phyloP scores from a whole-genome alignment of 768 basidiomycete genomes.

The Lentinula sp. region DNA sequence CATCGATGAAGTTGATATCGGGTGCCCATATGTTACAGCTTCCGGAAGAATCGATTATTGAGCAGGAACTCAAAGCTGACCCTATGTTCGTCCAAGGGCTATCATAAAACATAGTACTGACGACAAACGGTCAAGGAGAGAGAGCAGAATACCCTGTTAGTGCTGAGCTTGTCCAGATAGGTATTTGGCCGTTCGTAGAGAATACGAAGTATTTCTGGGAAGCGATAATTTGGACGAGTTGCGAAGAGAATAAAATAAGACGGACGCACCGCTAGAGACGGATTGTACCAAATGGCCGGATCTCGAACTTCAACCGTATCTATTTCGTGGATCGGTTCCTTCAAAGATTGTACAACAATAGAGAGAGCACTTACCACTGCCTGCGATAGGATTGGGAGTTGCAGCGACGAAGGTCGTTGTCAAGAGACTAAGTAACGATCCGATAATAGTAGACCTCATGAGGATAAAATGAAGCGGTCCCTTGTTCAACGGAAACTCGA shows the following conservation, averaged over 20 bases:
- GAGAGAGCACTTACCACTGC: not conserved
- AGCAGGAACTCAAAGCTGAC: not conserved
- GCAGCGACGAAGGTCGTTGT: not conserved
- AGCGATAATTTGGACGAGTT: not conserved
- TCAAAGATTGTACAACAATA: not conserved
- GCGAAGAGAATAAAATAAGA: not conserved
- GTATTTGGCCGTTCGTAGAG: not conserved
- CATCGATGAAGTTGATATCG: conserved; percentile 2
- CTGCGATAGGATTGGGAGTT: not conserved
- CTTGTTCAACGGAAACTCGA: not conserved
- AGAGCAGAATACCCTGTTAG: not conserved
- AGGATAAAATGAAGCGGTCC: not conserved
- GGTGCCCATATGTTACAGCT: conserved; percentile 1
- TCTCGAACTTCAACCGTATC: conserved; percentile 2
- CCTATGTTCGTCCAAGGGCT: conserved; percentile 2
- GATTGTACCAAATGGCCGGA: conserved; percentile 3
- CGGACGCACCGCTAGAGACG: not conserved
- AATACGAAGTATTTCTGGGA: conserved; percentile 3
- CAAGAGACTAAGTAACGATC: not conserved
- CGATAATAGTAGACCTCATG: not conserved
- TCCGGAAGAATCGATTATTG: not conserved
- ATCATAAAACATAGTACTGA: not conserved
- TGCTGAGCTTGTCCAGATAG: not conserved
- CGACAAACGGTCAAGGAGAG: not conserved
- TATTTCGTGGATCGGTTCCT: not conserved